Percentiles rank a stretch among this genome's conserved stretches.
Evolutionary conservation across 257 asterid species (phyloP).

Genomic region (Gentiana dahurica): DNA sequence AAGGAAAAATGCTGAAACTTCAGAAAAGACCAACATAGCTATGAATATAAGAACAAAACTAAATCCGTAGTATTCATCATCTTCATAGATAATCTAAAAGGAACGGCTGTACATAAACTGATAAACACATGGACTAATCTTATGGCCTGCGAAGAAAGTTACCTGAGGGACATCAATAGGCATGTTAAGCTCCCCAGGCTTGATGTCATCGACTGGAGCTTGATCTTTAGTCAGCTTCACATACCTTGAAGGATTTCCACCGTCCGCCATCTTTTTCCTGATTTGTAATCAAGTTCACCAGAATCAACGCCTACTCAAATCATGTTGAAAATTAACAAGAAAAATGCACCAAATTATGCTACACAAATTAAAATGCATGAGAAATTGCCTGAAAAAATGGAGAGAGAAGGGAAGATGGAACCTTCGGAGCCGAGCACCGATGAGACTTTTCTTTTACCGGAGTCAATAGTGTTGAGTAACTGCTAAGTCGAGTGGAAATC

Average conservation of each 20-base stretch:
- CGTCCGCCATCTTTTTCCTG: background rate
- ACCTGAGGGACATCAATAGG: conserved; percentile 65
- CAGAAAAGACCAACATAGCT: background rate
- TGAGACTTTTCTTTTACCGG: background rate
- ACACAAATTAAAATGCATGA: background rate
- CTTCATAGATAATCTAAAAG: background rate
- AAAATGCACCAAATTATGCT: background rate
- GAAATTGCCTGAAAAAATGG: background rate
- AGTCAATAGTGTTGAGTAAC: too few relatives aligned
- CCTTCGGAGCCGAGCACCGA: background rate
- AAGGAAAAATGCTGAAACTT: background rate
- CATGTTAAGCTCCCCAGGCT: conserved; percentile 75
- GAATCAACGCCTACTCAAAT: background rate
- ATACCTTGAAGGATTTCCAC: conserved; percentile 17
- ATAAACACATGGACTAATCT: too few relatives aligned
- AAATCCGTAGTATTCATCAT: background rate
- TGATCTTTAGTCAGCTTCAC: conserved; percentile 60
- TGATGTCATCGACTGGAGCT: conserved; percentile 34
- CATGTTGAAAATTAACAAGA: too few relatives aligned
- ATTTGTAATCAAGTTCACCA: conserved; percentile 3
- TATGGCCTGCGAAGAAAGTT: too few relatives aligned
- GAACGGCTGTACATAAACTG: too few relatives aligned
- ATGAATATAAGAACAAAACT: background rate
- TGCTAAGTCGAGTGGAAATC: too few relatives aligned
- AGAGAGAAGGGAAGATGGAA: background rate